Base-by-base conservation (phyloP, 2,329 filamentous ascomycete genomes). In the Akanthomyces uredinophilus region DNA sequence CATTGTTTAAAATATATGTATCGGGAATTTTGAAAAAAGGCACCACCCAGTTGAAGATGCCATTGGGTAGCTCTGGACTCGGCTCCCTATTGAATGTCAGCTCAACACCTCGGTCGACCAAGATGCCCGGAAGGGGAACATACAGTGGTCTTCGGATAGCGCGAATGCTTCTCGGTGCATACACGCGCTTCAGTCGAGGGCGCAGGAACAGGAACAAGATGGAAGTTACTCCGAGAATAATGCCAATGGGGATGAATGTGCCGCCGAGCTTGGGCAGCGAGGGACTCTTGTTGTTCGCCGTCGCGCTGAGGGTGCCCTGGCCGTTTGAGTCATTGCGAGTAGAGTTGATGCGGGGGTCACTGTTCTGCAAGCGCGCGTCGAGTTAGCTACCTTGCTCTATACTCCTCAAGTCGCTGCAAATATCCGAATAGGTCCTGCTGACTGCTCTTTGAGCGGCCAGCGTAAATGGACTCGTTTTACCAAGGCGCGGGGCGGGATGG, bases 1-100 rank as follows among this genome's bases (percentile, higher is more conserved):
- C 91, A 77, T 96, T 92, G 70, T 95, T 91, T 24, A 98, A 84
- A 29, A 93, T 86, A 70, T 91, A 92, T 46, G 87, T 87, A 72
- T 98, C 93, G 4, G 83, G 83, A 49, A 84, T 82, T 68, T 82
- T 83, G 77, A 85, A 88, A 75, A 91, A 90, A 14, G 82, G 78
- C 11, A 76, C 75, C 63, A 92, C 74, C 89, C 89, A 92, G 67
- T 88, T 84, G 68, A 90, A 77, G 51, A 86, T 72, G 60, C 88
- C 87, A 29, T 72, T 79, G 3, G 87, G 85, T 0, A 88, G 78
- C 2, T 78, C 70, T 24, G 85, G 85, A 14, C 83, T 84, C 39
- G 87, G 84, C 64, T 86, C 79, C 66, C 81, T 83, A 47, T 2
- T 3, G 10, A 32, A 41, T 44, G 37, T 43, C 47, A 44, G 49